Evolutionary conservation across 768 basidiomycete species (phyloP), one percentile per base, ranked within the genome.

Genomic region (Kondoa subrosea): DNA sequence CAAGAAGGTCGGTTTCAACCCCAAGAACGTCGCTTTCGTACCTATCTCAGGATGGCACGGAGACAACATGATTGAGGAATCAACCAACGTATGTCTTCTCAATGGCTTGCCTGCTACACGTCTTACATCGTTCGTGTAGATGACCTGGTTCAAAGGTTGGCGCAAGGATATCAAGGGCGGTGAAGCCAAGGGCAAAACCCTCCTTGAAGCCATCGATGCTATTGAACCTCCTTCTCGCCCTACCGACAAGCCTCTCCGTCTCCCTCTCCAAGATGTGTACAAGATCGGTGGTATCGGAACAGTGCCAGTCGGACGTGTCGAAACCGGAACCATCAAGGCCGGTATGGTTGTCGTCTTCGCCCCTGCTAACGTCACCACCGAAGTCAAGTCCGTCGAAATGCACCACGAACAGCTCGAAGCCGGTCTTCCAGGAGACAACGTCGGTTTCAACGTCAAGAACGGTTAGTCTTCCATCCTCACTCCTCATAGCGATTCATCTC

Each of bases 361-460:
- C 73, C 93, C 93, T 70, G 79, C 91, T 71, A 91, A 91, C 82
- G 93, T 99, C 77, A 96, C 91, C 80, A 99, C 95, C 82, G 95
- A 99, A 90, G 95, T 99, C 84, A 97, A 97, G 87, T 97, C 95
- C 75, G 91, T 95, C 79, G 92, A 96, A 82, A 96, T 96, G 93
- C 91, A 93, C 78, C 91, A 92, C 85, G 90, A 92, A 79, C 74
- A 75, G 81, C 91, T 99, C 79, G 85, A 82, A 78, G 83, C 89
- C 80, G 95, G 93, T 81, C 73, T 82, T 71, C 95, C 95, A 70
- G 95, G 95, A 83, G 95, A 99, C 85, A 99, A 99, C 80, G 93
- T 99, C 78, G 90, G 91, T 74, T 97, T 95, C 85, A 95, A 95
- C 64, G 40, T 50, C 8, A 50, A 50, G 40, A 50, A 50, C 40